Conservation (phyloP, 2,329 filamentous ascomycete species). For the Fusarium proliferatum region DNA sequence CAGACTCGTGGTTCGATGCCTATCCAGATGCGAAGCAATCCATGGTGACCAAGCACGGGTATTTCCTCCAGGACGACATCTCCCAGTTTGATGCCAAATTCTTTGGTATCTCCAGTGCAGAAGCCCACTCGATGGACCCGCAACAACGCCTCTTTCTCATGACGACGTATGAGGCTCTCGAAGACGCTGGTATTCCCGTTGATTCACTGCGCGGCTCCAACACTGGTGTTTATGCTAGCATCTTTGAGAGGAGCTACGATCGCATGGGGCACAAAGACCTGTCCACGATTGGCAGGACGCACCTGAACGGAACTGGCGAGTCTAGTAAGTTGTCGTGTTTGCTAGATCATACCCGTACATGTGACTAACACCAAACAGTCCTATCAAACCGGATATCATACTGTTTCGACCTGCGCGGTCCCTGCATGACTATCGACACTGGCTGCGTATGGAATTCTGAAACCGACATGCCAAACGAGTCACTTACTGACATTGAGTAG, state of each 20-base stretch:
- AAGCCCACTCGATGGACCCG: background rate
- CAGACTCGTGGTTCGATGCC: background rate
- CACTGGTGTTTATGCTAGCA: slow-evolving; percentile 8
- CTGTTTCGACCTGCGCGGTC: slow-evolving; percentile 7
- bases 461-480: rapidly evolving
- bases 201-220: slow-evolving; percentile 1
- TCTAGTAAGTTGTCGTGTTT: background rate
- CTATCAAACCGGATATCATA: slow-evolving; percentile 7
- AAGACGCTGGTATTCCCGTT: slow-evolving; percentile 2
- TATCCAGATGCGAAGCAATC: slow-evolving; percentile 10
- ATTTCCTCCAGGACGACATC: slow-evolving; percentile 2
- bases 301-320: slow-evolving; percentile 3
- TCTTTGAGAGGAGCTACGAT: slow-evolving; percentile 10
- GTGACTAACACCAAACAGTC: background rate
- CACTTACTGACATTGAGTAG: background rate
- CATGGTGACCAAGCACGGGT: slow-evolving; percentile 6
- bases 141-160: slow-evolving; percentile 2
- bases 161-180: slow-evolving; percentile 5
- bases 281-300: slow-evolving; percentile 1
- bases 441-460: background rate
- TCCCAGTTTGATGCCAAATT: slow-evolving; percentile 11
- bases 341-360: too few species aligned
- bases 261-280: slow-evolving; percentile 10
- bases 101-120: slow-evolving; percentile 4
- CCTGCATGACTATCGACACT: slow-evolving; percentile 8